Evolutionary conservation across 129 eudicot genomes (phyloP).

Genomic region (Artemisia tridentata): DNA sequence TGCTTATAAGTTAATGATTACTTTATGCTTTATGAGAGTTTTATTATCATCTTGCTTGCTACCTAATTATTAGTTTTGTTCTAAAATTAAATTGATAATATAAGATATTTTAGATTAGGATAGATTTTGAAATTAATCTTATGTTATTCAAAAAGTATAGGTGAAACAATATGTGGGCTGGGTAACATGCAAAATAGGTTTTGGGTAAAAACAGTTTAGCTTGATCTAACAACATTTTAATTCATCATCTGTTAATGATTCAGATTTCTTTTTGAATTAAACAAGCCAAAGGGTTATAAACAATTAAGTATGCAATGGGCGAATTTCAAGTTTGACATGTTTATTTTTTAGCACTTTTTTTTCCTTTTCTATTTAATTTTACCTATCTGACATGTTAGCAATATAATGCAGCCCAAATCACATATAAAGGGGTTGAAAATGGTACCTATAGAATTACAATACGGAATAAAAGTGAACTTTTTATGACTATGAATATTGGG

Average conservation of each 20-base stretch:
- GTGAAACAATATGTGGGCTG: neutral
- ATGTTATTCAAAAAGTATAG: too few relatives aligned
- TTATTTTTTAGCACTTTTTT: neutral
- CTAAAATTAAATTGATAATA: too few relatives aligned
- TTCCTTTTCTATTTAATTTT: too few relatives aligned
- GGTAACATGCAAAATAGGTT: neutral
- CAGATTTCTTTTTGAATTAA: neutral
- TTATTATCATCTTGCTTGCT: too few relatives aligned
- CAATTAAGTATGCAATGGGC: neutral
- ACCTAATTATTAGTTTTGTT: too few relatives aligned
- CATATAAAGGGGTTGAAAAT: neutral
- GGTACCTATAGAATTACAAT: neutral
- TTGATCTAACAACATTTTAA: neutral
- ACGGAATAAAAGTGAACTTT: neutral
- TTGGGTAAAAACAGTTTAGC: neutral
- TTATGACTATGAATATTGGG: neutral
- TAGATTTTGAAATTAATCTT: too few relatives aligned
- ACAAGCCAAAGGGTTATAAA: neutral
- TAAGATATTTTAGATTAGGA: too few relatives aligned
- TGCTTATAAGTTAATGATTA: too few relatives aligned
- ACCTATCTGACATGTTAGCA: neutral
- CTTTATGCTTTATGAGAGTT: too few relatives aligned
- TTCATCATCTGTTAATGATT: neutral
- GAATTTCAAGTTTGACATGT: neutral
- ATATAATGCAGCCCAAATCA: neutral